Base-by-base conservation (phyloP, 2,329 filamentous ascomycete genomes). In the Diaporthe vexans region DNA sequence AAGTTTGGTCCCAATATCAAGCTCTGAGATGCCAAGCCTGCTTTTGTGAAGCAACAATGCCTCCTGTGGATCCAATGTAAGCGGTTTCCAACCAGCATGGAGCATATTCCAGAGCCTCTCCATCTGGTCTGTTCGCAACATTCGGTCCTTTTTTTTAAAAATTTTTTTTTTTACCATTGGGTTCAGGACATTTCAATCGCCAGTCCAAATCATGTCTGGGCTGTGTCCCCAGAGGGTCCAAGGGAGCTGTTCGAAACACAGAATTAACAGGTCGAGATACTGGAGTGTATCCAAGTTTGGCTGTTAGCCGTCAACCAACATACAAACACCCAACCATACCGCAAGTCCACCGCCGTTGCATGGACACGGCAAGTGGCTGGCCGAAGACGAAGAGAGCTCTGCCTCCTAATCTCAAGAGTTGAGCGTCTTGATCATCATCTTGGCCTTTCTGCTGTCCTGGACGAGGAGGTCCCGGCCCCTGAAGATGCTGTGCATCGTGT, bases 401-500 rank as follows among this genome's bases (percentile, higher is more conserved):
- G 72, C 58, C 72, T 76, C 48, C 57, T 56, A 56, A 56, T 58
- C 65, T 86, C 79, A 89, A 69, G 87, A 87, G 77, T 90, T 89
- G 68, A 92, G 84, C 59, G 91, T 93, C 84, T 91, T 91, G 80
- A 92, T 88, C 92, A 95, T 95, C 88, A 93, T 93, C 85, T 91
- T 92, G 77, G 88, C 87, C 83, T 92, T 93, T 71, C 84, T 85
- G 77, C 88, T 88, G 79, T 95, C 94, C 51, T 89, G 85, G 35
- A 98, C 91, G 40, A 97, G 84, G 78, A 95, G 85, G 35, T 88
- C 87, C 37, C 92, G 90, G 75, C 86, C 86, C 76, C 87, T 88
- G 81, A 97, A 91, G 21, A 94, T 89, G 26, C 89, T 87, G 77
- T 92, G 89, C 78, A 98, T 87, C 4, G 93, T 93, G 74, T 95